Percentiles rank a stretch among this genome's conserved stretches.
These are phyloP conservation scores for Golubevia sp. DNA, from an alignment of 1,284 basidiomycete genomes.

Conservation along the genomic window DNA sequence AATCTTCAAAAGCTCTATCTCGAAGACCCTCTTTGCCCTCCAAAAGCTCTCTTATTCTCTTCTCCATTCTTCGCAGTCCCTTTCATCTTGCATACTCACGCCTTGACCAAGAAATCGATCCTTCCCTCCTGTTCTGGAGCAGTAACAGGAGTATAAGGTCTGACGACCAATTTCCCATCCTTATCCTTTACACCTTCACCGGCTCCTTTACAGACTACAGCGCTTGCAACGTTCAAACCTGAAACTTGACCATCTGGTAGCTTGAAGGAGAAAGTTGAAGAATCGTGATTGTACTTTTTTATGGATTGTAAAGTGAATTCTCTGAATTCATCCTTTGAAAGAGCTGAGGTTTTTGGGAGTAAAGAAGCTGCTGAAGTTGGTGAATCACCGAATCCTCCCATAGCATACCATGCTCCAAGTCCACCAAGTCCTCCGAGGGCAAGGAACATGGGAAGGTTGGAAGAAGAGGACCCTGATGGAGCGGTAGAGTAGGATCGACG, in stretches of 20 bases:
- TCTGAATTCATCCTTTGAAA: constrained; percentile 46
- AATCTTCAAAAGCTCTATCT: too few relatives aligned
- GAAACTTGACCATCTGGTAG: constrained; percentile 44
- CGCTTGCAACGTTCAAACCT: constrained; percentile 45
- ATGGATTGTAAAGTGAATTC: constrained; percentile 54
- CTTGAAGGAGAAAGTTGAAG: constrained; percentile 52
- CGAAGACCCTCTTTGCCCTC: too few relatives aligned
- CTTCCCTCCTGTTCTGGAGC: constrained; percentile 43
- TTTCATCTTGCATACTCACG: constrained; percentile 9
- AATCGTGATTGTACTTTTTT: constrained; percentile 60
- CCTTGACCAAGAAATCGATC: constrained; percentile 58
- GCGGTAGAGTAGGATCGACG: too few relatives aligned
- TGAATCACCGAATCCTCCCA: constrained; percentile 43
- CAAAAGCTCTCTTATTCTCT: too few relatives aligned
- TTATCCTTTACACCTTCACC: constrained; percentile 50
- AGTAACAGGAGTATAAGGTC: constrained; percentile 56
- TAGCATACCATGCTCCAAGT: constrained; percentile 47
- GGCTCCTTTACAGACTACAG: constrained; percentile 48
- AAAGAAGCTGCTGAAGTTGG: neutral
- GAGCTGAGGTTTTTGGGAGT: constrained; percentile 13
- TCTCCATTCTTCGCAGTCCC: neutral
- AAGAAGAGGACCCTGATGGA: constrained; percentile 1
- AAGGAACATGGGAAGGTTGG: constrained; percentile 46
- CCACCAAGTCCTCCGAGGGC: constrained; percentile 50
- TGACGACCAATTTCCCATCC: constrained; percentile 55